Base-by-base conservation (phyloP, 2,329 filamentous ascomycete genomes). In the Capronia americana region DNA sequence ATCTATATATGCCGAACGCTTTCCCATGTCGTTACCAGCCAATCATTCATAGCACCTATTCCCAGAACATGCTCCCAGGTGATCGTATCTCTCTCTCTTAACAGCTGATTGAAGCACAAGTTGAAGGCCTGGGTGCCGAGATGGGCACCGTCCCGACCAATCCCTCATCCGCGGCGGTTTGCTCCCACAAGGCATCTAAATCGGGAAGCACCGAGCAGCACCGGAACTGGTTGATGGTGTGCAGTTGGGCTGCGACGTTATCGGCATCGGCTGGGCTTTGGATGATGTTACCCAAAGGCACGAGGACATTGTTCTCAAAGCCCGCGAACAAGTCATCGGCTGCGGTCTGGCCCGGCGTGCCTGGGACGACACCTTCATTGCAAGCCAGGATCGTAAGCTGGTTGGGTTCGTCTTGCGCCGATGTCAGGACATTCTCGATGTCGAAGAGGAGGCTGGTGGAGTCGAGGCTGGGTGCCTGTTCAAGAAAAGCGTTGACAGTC, bases 401-500 rank as follows among this genome's bases (percentile, higher is more conserved):
- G 48, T 60, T 61, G 24, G 64, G 64, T 38, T 67, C 64, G 56
- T 67, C 51, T 14, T 63, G 38, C 26, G 61, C 64, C 14, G 61
- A 46, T 32, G 26, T 57, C 12, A 66, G 34, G 28, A 38, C 48
- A 7, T 8, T 56, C n/a, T 60, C 46, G 17, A 63, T 30, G 7
- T 58, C 34, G n/a, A 55, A 3, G 44, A 63, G 20, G 44, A 66
- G 10, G n/a, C 12, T 32, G 59, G 10, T 26, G 4, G 56, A 26
- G 64, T 60, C 64, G 10, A 63, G 34, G 28, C 24, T 60, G 20
- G 56, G 23, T 17, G 54, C 61, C n/a, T n/a, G n/a, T 12, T 67
- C 65, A 38, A 67, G 61, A 28, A 67, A 64, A 3, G 14, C 11
- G 28, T 67, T 67, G 65, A 67, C 65, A 2, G 65, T 67, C 24